Percentiles rank a stretch among this genome's conserved stretches.
These are phyloP conservation scores for Colletotrichum musae DNA, from an alignment of 2,329 filamentous ascomycete species.

Conservation along the genomic window DNA sequence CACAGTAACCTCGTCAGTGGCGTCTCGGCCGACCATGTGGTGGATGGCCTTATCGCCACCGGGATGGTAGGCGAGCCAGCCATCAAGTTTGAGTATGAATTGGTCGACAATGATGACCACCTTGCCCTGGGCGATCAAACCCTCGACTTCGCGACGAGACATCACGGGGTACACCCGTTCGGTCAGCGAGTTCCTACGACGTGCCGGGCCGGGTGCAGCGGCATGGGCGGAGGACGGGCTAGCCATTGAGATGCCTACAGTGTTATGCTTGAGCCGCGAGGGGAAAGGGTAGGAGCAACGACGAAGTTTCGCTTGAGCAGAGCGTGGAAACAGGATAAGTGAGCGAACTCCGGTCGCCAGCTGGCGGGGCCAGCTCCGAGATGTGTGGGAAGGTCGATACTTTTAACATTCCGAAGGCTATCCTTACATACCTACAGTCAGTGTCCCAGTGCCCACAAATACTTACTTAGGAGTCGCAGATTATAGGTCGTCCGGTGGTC, in stretches of 20 bases:
- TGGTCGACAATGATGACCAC: constrained; percentile 86
- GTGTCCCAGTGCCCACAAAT: no score
- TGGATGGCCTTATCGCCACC: constrained; percentile 91
- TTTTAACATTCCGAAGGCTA: no score
- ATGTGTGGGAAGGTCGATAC: neutral
- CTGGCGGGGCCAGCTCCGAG: neutral
- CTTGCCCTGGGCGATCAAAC: constrained; percentile 84
- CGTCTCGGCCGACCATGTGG: constrained; percentile 95
- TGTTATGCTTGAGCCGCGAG: neutral
- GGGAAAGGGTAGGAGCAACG: neutral
- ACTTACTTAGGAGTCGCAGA: no score
- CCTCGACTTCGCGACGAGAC: constrained; percentile 74
- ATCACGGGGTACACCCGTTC: constrained; percentile 30
- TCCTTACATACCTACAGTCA: no score
- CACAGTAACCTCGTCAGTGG: constrained; percentile 94
- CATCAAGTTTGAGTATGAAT: constrained; percentile 87
- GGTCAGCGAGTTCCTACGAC: constrained; percentile 2
- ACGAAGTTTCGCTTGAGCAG: constrained; percentile 1
- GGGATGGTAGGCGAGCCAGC: constrained; percentile 91
- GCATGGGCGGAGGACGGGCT: neutral
- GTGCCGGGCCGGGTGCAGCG: constrained; percentile 5
- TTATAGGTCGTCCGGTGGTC: no score
- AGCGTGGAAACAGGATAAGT: constrained; percentile 2
- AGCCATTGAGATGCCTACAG: no score
- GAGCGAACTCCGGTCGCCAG: neutral